These are phyloP conservation scores for Mollisiaceae sp. DNA, from an alignment of 2,329 filamentous ascomycete species.

Conservation along the genomic window DNA sequence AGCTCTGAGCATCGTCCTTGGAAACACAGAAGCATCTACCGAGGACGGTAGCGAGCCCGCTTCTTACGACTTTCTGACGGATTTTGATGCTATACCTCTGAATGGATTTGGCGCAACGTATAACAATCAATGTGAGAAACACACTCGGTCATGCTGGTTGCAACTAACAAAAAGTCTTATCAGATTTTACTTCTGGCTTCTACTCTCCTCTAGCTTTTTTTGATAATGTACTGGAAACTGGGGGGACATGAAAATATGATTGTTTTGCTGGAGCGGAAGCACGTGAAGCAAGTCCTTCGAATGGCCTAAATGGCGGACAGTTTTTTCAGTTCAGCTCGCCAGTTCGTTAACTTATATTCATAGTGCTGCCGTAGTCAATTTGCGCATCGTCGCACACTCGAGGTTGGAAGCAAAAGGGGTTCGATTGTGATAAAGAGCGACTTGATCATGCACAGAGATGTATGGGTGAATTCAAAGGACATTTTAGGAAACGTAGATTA, in stretches of 20 bases:
- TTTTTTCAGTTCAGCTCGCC: constrained; percentile 17
- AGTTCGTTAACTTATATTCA: constrained; percentile 16
- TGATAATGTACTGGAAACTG: constrained; percentile 38
- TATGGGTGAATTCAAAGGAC: constrained; percentile 9
- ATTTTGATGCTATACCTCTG: constrained; percentile 37
- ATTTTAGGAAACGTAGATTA: constrained; percentile 10
- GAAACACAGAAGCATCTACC: constrained; percentile 36
- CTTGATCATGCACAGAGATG: constrained; percentile 10
- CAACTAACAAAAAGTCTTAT: constrained; percentile 35
- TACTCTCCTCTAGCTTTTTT: constrained; percentile 39
- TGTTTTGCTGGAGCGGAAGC: not conserved
- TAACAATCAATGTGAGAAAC: constrained; percentile 39
- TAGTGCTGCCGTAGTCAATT: constrained; percentile 13
- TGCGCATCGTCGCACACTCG: constrained; percentile 8
- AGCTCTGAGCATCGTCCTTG: constrained; percentile 41
- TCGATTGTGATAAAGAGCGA: constrained; percentile 12
- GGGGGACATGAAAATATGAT: constrained; percentile 23
- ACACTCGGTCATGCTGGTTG: constrained; percentile 34
- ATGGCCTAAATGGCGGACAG: constrained; percentile 12
- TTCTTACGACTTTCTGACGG: constrained; percentile 38
- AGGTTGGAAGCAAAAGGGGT: constrained; percentile 10
- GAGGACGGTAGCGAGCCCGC: constrained; percentile 31
- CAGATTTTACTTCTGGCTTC: constrained; percentile 36
- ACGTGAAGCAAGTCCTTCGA: not conserved
- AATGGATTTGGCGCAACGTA: constrained; percentile 37